Percentiles rank a stretch among this genome's conserved stretches.
phyloP scores from a whole-genome alignment of 176 grass and related monocot genomes.

The Triticum dicoccoides region DNA sequence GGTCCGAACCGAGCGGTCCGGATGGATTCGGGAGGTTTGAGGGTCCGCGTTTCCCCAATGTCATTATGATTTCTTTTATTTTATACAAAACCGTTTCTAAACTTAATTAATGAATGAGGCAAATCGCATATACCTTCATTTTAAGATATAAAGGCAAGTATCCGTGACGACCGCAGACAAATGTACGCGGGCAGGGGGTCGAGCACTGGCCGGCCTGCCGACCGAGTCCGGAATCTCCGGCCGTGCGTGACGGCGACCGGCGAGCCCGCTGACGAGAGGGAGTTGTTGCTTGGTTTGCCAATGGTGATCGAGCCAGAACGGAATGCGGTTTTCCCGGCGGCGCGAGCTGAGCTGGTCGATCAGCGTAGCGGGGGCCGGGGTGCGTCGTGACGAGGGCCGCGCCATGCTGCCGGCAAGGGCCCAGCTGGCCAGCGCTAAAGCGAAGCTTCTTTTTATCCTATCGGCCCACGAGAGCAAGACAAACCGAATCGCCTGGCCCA shows the following conservation, averaged over 20 bases:
- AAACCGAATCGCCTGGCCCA: not conserved
- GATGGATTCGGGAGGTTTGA: no score
- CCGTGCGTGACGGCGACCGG: not conserved
- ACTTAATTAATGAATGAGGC: no score
- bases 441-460: conserved; percentile 9
- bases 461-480: not conserved
- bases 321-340: not conserved
- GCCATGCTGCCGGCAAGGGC: not conserved
- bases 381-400: no score
- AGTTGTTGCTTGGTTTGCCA: not conserved
- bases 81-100: no score
- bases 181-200: no score
- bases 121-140: no score
- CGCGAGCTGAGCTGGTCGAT: not conserved
- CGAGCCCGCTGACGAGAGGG: not conserved
- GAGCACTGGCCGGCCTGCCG: not conserved
- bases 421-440: not conserved
- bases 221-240: not conserved
- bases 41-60: no score
- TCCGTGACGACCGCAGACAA: no score
- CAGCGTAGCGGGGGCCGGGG: not conserved
- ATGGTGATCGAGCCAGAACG: not conserved
- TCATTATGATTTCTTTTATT: no score
- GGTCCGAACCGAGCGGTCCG: no score
- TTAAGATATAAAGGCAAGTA: no score